phyloP scores from a whole-genome alignment of 2,329 filamentous ascomycete species.

The Tricladium varicosporioides region DNA sequence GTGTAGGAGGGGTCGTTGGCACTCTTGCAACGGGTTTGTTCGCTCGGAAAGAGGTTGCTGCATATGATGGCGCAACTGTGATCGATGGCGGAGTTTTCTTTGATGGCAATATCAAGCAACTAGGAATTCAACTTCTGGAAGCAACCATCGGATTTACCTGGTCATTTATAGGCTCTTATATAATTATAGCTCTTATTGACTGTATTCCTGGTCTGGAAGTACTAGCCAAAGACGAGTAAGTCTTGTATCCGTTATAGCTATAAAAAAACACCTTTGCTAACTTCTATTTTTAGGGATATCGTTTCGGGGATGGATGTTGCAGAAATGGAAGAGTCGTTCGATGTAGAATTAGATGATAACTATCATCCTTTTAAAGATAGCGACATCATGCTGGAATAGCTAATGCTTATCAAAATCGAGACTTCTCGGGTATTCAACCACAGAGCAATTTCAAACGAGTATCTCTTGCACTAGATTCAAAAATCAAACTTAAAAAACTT shows the following conservation, averaged over 20 bases:
- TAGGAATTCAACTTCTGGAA: constrained; percentile 50
- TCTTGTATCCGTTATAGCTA: constrained; percentile 9
- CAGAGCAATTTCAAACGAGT: too few relatives aligned
- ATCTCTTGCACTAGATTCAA: too few relatives aligned
- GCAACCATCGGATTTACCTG: constrained; percentile 49
- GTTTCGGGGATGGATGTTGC: constrained; percentile 48
- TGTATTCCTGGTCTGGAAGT: constrained; percentile 52
- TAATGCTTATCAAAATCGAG: too few relatives aligned
- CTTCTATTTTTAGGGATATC: constrained; percentile 38
- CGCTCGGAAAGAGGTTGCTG: constrained; percentile 48
- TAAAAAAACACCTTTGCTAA: neutral
- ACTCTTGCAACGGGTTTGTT: constrained; percentile 51
- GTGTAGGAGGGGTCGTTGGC: constrained; percentile 48
- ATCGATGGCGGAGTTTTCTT: constrained; percentile 51
- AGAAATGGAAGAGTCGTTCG: constrained; percentile 48
- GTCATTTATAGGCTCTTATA: constrained; percentile 48
- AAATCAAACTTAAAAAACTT: too few relatives aligned
- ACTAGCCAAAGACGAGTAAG: constrained; percentile 50
- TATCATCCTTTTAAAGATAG: constrained; percentile 17
- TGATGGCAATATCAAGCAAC: constrained; percentile 48
- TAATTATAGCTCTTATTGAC: constrained; percentile 49
- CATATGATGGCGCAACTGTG: constrained; percentile 46
- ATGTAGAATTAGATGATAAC: constrained; percentile 16
- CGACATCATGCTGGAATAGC: constrained; percentile 1
- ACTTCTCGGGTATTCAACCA: too few relatives aligned